A percentile compares a stretch with the other conserved stretches of the same genome.
phyloP scores from a whole-genome alignment of 2,329 filamentous ascomycete species.

The Remersonia thermophila region DNA sequence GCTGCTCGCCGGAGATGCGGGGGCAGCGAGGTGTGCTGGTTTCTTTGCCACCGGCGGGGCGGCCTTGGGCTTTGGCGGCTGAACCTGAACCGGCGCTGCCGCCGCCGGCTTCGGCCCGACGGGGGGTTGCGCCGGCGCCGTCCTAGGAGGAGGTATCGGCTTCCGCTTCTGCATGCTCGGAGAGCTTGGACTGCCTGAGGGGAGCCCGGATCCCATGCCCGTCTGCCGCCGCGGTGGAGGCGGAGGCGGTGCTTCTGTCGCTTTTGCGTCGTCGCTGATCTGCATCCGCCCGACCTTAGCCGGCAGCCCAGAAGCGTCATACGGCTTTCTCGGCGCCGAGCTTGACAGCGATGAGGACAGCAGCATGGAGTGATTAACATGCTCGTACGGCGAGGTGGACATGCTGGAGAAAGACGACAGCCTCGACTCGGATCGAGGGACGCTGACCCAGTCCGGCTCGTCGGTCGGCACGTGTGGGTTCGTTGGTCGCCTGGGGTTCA shows the following conservation, averaged over 20 bases:
- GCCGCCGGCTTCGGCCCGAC: constrained; percentile 24
- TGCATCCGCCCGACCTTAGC: constrained; percentile 33
- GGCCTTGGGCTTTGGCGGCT: constrained; percentile 29
- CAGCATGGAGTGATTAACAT: constrained; percentile 38
- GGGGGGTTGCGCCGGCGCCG: constrained; percentile 16
- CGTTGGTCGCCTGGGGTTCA: constrained; percentile 61
- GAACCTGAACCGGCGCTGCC: constrained; percentile 21
- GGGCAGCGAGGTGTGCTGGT: constrained; percentile 39
- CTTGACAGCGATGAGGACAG: constrained; percentile 34
- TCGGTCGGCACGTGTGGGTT: constrained; percentile 69
- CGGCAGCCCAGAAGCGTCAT: constrained; percentile 34
- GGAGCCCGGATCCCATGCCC: constrained; percentile 4
- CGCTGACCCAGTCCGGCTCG: constrained; percentile 74
- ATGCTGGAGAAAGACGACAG: constrained; percentile 43
- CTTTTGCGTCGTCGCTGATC: constrained; percentile 28
- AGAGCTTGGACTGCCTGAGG: too few relatives aligned
- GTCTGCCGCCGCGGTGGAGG: constrained; percentile 30
- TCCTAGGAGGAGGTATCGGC: constrained; percentile 13
- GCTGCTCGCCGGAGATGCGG: constrained; percentile 20
- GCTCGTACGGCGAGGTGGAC: constrained; percentile 47
- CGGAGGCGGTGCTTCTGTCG: constrained; percentile 14
- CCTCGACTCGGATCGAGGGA: constrained; percentile 42
- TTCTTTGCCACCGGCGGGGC: constrained; percentile 52
- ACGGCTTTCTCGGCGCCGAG: constrained; percentile 36
- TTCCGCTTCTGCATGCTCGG: constrained; percentile 11